phyloP scores from a whole-genome alignment of 192 early-diverging fungal species.

The Mortierella alpina region DNA sequence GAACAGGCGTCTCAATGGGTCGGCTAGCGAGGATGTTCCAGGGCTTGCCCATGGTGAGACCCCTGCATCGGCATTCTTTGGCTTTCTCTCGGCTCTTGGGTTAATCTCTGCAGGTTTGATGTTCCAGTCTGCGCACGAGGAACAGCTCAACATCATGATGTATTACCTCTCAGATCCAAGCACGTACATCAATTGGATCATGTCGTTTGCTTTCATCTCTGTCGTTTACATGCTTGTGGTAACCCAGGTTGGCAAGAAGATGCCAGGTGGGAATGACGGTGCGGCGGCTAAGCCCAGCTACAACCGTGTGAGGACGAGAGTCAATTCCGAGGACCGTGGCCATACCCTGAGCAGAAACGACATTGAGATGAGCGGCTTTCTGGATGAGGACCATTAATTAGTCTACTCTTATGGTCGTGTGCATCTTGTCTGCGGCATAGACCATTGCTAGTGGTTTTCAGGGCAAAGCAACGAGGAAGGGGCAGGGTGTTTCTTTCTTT shows the following conservation, averaged over 20 bases:
- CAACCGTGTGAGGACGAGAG: conserved; percentile 34
- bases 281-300: conserved; percentile 8
- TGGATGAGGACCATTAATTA: conserved; percentile 25
- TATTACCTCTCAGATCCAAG: conserved; percentile 51
- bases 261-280: background rate
- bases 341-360: conserved; percentile 17
- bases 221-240: conserved; percentile 36
- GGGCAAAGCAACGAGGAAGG: background rate
- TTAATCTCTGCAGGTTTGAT: conserved; percentile 53
- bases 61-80: conserved; percentile 51
- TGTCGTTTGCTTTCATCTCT: conserved; percentile 52
- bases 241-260: conserved; percentile 46
- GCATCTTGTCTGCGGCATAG: background rate
- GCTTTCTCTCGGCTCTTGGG: conserved; percentile 48
- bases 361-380: conserved; percentile 48
- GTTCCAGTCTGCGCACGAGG: conserved; percentile 53
- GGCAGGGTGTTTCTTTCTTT: background rate
- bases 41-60: conserved; percentile 46
- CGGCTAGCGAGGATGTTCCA: conserved; percentile 3
- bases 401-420: background rate
- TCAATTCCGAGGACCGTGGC: conserved; percentile 24
- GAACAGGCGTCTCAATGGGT: background rate
- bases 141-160: conserved; percentile 48
- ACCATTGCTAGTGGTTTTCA: too few species aligned
- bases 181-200: conserved; percentile 57